Conservation (phyloP, 2,329 filamentous ascomycete species). For the Paracamarosporium sp. region DNA sequence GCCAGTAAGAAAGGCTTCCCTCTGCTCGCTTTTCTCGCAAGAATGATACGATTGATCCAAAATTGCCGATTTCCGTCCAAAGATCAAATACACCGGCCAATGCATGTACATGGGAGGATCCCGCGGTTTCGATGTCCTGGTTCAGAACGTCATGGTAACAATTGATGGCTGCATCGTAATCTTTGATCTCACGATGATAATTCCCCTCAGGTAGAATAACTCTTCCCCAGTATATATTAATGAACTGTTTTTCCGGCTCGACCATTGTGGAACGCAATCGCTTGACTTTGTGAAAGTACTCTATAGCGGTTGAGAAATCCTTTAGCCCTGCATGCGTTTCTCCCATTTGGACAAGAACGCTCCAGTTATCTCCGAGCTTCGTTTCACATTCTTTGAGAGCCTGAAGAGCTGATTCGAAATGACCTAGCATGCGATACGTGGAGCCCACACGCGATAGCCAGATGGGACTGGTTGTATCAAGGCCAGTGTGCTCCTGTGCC, state of each 20-base stretch:
- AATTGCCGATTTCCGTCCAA: not conserved
- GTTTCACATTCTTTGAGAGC: not conserved
- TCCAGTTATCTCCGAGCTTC: not conserved
- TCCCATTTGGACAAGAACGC: not conserved
- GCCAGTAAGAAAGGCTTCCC: conserved; percentile 2
- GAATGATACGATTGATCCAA: not conserved
- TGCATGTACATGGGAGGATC: not conserved
- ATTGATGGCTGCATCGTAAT: not conserved
- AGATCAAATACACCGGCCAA: not conserved
- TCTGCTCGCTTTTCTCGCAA: not conserved
- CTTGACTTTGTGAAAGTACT: conserved; percentile 9
- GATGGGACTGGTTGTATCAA: not conserved
- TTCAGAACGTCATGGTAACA: conserved; percentile 6
- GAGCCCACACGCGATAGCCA: not conserved
- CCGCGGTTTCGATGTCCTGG: not conserved
- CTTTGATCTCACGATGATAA: not conserved
- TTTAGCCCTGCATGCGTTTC: not conserved
- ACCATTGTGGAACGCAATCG: not conserved
- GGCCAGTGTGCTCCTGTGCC: not conserved
- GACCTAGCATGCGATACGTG: not conserved
- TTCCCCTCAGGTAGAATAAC: conserved; percentile 1
- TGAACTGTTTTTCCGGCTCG: conserved; percentile 4
- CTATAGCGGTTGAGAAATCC: not conserved
- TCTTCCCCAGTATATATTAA: not conserved
- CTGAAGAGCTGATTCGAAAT: not conserved